Conservation (phyloP, 78 protist genomes). For the Dictyostelium brefeldianum region DNA sequence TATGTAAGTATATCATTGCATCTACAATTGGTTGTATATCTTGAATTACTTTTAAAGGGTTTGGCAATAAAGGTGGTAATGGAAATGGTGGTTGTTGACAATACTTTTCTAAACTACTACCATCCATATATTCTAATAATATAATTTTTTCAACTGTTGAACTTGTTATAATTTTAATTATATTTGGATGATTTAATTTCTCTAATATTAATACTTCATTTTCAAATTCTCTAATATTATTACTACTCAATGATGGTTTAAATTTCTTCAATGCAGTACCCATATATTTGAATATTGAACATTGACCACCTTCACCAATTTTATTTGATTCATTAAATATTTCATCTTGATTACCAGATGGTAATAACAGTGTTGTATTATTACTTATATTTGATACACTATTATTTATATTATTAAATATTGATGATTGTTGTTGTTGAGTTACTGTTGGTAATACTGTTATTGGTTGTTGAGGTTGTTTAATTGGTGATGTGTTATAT, state of each 20-base stretch:
- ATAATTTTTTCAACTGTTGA: slow-evolving; percentile 7
- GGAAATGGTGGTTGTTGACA: neutral
- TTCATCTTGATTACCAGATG: neutral
- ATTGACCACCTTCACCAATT: slow-evolving; percentile 41
- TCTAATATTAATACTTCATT: slow-evolving; percentile 23
- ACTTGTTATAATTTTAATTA: neutral
- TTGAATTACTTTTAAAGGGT: slow-evolving; percentile 4
- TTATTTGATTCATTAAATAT: slow-evolving; percentile 14
- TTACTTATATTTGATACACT: neutral
- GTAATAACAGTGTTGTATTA: slow-evolving; percentile 1
- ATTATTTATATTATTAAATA: neutral
- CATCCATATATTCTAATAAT: neutral
- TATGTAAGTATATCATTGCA: slow-evolving; percentile 48
- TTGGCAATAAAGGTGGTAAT: neutral
- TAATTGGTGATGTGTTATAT: neutral
- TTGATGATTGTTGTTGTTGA: neutral
- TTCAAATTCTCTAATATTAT: neutral
- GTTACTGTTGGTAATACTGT: neutral
- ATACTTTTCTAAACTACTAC: slow-evolving; percentile 13
- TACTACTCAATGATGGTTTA: neutral
- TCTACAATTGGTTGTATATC: neutral
- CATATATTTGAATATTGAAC: slow-evolving; percentile 1
- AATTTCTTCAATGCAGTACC: neutral
- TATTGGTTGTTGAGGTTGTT: neutral
- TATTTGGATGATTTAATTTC: neutral